Evolutionary conservation across 1,139 yeast species (phyloP), one percentile per base, ranked within the genome.

Genomic region (Protomyces gravidus): DNA sequence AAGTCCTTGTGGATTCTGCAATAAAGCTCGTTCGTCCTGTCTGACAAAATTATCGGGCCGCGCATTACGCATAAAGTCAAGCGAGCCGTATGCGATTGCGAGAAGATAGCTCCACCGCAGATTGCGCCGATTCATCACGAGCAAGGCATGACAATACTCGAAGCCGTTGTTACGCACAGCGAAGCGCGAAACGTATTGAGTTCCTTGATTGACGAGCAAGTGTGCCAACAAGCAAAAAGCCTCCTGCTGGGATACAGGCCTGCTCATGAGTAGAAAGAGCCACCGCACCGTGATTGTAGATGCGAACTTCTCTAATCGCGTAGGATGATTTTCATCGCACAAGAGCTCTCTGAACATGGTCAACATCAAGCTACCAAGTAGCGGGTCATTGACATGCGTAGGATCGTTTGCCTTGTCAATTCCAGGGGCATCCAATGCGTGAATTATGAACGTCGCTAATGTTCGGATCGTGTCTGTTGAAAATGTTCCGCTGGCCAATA

Each of bases 251-350:
- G 75, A 72, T 50, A 71, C 65, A 0, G 72, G 67, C 52, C 75
- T 73, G 50, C 78, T 77, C 40, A 86, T 67, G 2, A 85, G 69
- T 32, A 85, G 70, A n/a, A 86, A 69, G 1, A 84, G 73, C 85
- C 89, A 83, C 68, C 62, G 26, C 23, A 33, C 45, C 0, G 87
- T 80, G 5, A 85, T 76, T 0, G 85, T 76, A 51, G 82, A 75
- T 11, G 83, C 77, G 48, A 85, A 74, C 64, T 78, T 80, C 66
- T 78, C 71, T 6, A 53, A 27, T n/a, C 23, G 25, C 50, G 67
- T 27, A 56, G 61, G 25, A 27, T 51, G 52, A 23, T 55, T 61
- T 2, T 69, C 60, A 2, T 66, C 59, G 39, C 72, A 69, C 4
- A 73, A 62, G 23, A 72, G 63, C 5, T 71, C 66, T 1, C 68